Conservation (phyloP, 768 basidiomycete genomes). For the Steccherinum ochraceum region DNA sequence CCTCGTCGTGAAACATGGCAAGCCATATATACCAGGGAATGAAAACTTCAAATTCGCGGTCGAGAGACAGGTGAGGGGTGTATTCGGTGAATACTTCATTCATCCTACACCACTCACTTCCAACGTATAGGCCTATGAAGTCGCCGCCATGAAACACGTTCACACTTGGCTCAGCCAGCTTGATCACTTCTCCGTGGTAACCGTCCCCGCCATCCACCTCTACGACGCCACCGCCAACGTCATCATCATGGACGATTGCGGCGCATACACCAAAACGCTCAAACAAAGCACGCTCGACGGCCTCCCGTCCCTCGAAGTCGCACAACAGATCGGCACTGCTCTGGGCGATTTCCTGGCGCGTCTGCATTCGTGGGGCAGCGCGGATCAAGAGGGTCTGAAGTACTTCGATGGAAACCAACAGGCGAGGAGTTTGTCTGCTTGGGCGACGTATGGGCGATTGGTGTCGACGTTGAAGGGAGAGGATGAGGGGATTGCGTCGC, state of each 20-base stretch:
- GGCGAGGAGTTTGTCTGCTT: slow-evolving; percentile 35
- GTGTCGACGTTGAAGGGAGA: slow-evolving; percentile 19
- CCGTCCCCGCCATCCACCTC: slow-evolving; percentile 41
- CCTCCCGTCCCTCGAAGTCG: slow-evolving; percentile 22
- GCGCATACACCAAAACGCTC: slow-evolving; percentile 30
- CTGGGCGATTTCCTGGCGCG: slow-evolving; percentile 50
- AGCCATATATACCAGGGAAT: slow-evolving; percentile 22
- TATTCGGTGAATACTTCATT: no score
- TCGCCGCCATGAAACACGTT: slow-evolving; percentile 43
- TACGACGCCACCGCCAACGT: slow-evolving; percentile 44
- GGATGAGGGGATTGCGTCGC: slow-evolving; percentile 2
- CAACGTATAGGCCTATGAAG: slow-evolving; percentile 33
- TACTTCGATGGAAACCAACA: slow-evolving; percentile 34
- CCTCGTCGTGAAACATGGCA: slow-evolving; percentile 54
- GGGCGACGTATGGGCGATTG: slow-evolving; percentile 39
- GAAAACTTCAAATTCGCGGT: slow-evolving; percentile 28
- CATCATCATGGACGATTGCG: slow-evolving; percentile 61
- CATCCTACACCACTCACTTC: background rate
- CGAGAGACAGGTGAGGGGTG: slow-evolving; percentile 53
- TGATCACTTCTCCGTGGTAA: slow-evolving; percentile 32
- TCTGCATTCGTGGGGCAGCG: slow-evolving; percentile 44
- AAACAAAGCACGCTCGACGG: slow-evolving; percentile 33
- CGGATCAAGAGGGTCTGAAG: slow-evolving; percentile 21
- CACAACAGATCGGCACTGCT: slow-evolving; percentile 40
- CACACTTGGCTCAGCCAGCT: slow-evolving; percentile 22